Percentiles rank a stretch among this genome's conserved stretches.
Conservation (phyloP, 2,329 filamentous ascomycete species). For the Pseudogymnoascus sp. region DNA sequence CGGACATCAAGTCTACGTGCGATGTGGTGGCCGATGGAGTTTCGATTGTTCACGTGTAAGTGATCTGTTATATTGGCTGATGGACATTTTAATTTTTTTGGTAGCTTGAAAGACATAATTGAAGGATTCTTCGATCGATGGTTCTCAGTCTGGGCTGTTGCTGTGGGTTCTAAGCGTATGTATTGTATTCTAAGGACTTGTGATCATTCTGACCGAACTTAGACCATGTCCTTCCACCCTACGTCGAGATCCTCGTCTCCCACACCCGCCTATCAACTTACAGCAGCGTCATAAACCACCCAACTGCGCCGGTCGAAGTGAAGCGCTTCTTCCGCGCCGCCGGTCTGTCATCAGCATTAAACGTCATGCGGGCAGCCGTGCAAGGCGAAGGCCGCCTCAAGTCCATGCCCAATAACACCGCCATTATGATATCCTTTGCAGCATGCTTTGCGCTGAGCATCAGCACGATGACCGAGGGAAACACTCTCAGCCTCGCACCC, state of each 20-base stretch:
- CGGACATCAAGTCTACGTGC: constrained; percentile 52
- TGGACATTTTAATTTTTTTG: constrained; percentile 17
- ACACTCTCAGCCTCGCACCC: constrained; percentile 51
- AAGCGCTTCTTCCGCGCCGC: constrained; percentile 68
- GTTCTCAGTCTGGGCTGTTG: constrained; percentile 56
- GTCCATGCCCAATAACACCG: constrained; percentile 73
- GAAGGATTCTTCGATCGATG: constrained; percentile 61
- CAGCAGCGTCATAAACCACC: constrained; percentile 67
- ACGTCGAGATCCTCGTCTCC: constrained; percentile 68
- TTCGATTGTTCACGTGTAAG: constrained; percentile 47
- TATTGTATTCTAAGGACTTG: not conserved
- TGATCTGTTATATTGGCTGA: constrained; percentile 6
- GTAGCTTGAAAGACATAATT: constrained; percentile 51
- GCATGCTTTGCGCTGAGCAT: constrained; percentile 63
- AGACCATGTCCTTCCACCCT: constrained; percentile 58
- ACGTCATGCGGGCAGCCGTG: constrained; percentile 67
- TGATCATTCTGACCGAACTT: constrained; percentile 15
- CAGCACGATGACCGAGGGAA: constrained; percentile 52
- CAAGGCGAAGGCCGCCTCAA: constrained; percentile 64
- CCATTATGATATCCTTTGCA: constrained; percentile 73
- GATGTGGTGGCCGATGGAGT: constrained; percentile 51
- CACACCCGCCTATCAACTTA: constrained; percentile 71
- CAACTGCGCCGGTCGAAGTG: constrained; percentile 62
- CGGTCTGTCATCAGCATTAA: constrained; percentile 65
- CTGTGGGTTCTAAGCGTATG: constrained; percentile 48